These are phyloP conservation scores for Fusarium sp. DNA, from an alignment of 2,329 filamentous ascomycete genomes.

Conservation along the genomic window DNA sequence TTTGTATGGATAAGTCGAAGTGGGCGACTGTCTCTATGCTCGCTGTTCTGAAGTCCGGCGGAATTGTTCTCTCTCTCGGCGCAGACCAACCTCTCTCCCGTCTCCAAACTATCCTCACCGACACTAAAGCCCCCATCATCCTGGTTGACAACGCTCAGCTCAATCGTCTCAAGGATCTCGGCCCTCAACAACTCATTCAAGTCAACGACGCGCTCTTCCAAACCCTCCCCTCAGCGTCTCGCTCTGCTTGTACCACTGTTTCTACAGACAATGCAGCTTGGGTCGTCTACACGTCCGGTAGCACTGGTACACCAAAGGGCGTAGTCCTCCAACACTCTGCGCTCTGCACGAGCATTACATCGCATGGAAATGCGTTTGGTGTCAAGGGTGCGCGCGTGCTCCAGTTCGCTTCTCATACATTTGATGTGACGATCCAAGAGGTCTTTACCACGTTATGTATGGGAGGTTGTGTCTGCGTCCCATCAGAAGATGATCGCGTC, in stretches of 20 bases:
- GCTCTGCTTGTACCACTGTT: neutral
- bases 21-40: neutral
- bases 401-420: neutral
- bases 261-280: neutral
- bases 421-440: neutral
- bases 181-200: neutral
- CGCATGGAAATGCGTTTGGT: neutral
- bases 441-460: neutral
- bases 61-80: neutral
- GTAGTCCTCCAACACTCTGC: neutral
- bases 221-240: neutral
- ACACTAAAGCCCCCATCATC: neutral
- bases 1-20: slow-evolving; percentile 3
- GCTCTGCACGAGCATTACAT: neutral
- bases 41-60: neutral
- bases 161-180: neutral
- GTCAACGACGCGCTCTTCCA: neutral
- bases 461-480: neutral
- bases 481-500: neutral
- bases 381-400: neutral
- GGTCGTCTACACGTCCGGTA: neutral
- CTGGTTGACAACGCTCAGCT: neutral
- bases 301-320: neutral
- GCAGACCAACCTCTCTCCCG: neutral
- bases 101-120: neutral